These are phyloP conservation scores for Chlorencoelia australis DNA, from an alignment of 2,329 filamentous ascomycete genomes.

Conservation along the genomic window DNA sequence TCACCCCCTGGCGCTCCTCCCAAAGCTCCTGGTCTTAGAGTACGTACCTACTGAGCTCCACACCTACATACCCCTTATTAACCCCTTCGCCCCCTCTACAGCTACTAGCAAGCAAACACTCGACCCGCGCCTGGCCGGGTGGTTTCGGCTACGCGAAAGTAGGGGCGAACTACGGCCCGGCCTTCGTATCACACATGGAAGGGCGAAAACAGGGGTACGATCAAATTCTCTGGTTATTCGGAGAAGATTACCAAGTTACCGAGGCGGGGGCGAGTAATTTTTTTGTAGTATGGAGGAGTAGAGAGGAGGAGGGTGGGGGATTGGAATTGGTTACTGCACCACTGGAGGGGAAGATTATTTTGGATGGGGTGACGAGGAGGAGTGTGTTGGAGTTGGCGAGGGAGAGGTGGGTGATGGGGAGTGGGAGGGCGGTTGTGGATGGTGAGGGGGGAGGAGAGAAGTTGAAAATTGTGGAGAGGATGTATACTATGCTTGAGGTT, in stretches of 20 bases:
- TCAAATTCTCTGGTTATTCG: constrained; percentile 89
- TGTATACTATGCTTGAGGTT: constrained; percentile 72
- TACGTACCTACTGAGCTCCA: constrained; percentile 52
- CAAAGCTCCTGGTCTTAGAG: constrained; percentile 48
- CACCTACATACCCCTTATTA: not conserved
- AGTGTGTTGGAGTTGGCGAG: constrained; percentile 67
- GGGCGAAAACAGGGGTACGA: constrained; percentile 65
- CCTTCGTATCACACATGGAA: constrained; percentile 58
- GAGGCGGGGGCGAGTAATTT: constrained; percentile 92
- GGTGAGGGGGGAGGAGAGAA: constrained; percentile 33
- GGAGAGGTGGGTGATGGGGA: constrained; percentile 42
- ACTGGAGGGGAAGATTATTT: constrained; percentile 70
- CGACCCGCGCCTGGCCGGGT: constrained; percentile 85
- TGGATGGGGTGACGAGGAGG: constrained; percentile 75
- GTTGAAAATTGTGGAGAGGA: constrained; percentile 66
- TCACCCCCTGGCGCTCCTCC: constrained; percentile 28
- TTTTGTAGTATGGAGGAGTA: constrained; percentile 89
- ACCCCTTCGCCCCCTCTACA: not conserved
- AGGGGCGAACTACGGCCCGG: constrained; percentile 85
- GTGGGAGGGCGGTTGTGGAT: constrained; percentile 9
- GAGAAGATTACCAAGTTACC: constrained; percentile 48
- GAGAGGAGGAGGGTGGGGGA: constrained; percentile 49
- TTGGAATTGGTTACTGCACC: constrained; percentile 73
- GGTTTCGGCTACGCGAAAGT: constrained; percentile 90
- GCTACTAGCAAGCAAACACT: constrained; percentile 40